Evolutionary conservation across 208 protist species (phyloP), one percentile per base, ranked within the genome.

Genomic region (Novymonas esmeraldas): DNA sequence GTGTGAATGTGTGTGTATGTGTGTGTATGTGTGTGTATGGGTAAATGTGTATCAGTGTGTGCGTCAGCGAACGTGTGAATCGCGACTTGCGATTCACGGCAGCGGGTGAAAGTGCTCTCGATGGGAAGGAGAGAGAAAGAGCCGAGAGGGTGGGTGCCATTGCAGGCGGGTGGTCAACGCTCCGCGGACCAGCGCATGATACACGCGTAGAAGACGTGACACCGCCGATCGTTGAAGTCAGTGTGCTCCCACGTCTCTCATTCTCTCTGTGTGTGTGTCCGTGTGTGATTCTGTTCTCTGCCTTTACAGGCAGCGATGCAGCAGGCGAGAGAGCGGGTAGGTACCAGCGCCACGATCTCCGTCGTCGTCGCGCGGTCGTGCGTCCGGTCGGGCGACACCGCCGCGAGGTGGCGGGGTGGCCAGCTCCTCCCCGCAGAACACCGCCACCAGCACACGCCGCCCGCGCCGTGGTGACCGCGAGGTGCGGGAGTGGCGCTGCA

Each of bases 371-470:
- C 33, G 28, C 2, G 16, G 22, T 34, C n/a, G 34, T 24, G 3
- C 18, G 10, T 42, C n/a, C n/a, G n/a, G 29, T 9, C 44, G 36
- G 7, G 36, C 36, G 36, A 50, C 26, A 36, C 2, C 7, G 0
- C 4, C 14, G 22, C 22, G 20, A 51, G n/a, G n/a, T n/a, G n/a
- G n/a, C n/a, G n/a, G n/a, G n/a, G n/a, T n/a, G n/a, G n/a, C n/a
- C n/a, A n/a, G n/a, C n/a, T n/a, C 51, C 55, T 75, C 69, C 2
- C 69, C 69, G 13, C 22, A 36, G 24, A 68, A 75, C 24, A 75
- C 50, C 2, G 54, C 52, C 3, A 22, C 52, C 16, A 62, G 20
- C 44, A 69, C 52, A 6, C 61, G 55, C 39, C 26, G 26, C 13
- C 18, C 18, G 6, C 52, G 52, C 52, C 34, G 52, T 29, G 52